Conservation (phyloP, 306 rosid species). For the Begonia loranthoides region DNA sequence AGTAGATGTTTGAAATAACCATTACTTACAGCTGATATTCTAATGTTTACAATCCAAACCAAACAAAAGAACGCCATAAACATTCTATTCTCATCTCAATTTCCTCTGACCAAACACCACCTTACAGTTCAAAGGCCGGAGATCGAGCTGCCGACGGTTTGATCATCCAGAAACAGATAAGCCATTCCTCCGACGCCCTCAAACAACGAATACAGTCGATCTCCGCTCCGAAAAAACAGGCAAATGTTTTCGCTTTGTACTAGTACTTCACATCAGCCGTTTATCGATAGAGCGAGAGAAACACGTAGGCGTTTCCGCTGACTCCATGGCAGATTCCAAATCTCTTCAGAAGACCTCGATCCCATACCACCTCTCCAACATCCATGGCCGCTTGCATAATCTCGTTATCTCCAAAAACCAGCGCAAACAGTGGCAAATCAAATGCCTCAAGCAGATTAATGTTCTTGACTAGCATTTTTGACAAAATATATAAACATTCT, state of each 20-base stretch:
- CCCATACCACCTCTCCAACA: slow-evolving; percentile 71
- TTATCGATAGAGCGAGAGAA: slow-evolving; percentile 61
- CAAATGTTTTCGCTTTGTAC: slow-evolving; percentile 69
- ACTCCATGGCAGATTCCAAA: slow-evolving; percentile 80
- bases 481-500: too few species aligned
- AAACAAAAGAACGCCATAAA: too few species aligned
- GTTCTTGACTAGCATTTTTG: too few species aligned
- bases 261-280: slow-evolving; percentile 44
- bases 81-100: too few species aligned
- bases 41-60: too few species aligned
- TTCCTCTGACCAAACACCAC: neutral
- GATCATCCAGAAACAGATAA: slow-evolving; percentile 41
- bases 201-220: slow-evolving; percentile 53
- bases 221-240: slow-evolving; percentile 84
- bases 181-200: slow-evolving; percentile 88
- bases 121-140: slow-evolving; percentile 62
- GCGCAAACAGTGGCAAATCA: neutral
- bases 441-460: too few species aligned
- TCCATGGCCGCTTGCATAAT: slow-evolving; percentile 60
- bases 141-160: slow-evolving; percentile 57
- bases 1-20: too few species aligned
- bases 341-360: slow-evolving; percentile 64
- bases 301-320: slow-evolving; percentile 70
- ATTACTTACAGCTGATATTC: too few species aligned
- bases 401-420: slow-evolving; percentile 56